Conservation (phyloP, 192 early-diverging fungal species). For the Obelidium mucronatum region DNA sequence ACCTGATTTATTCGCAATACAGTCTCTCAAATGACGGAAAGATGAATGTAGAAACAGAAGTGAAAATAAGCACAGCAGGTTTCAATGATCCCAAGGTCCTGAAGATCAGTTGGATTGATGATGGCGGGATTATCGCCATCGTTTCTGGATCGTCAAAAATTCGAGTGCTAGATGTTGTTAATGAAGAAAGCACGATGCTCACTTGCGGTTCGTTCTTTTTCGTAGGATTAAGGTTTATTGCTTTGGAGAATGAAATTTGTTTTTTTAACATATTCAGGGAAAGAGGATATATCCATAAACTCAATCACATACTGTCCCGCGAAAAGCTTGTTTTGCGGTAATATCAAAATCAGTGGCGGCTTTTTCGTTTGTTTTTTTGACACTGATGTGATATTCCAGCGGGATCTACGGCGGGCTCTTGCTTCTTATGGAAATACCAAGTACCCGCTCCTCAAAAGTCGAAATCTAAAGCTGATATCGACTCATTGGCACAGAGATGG, state of each 20-base stretch:
- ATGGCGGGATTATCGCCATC: slow-evolving; percentile 43
- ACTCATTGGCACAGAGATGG: slow-evolving; percentile 24
- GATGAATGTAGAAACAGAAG: slow-evolving; percentile 47
- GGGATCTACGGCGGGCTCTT: slow-evolving; percentile 7
- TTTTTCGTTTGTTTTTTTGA: too few species aligned
- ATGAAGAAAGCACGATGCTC: slow-evolving; percentile 55
- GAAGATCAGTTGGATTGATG: slow-evolving; percentile 43
- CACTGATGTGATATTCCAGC: background rate
- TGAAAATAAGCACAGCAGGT: slow-evolving; percentile 49
- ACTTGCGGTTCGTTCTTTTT: slow-evolving; percentile 6
- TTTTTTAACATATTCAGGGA: background rate
- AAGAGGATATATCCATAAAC: slow-evolving; percentile 12
- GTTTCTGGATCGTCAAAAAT: slow-evolving; percentile 40
- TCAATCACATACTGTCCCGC: slow-evolving; percentile 20
- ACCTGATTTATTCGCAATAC: slow-evolving; percentile 48
- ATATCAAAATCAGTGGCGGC: too few species aligned
- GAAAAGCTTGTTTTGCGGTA: slow-evolving; percentile 30
- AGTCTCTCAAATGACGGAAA: slow-evolving; percentile 52
- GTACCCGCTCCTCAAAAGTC: background rate
- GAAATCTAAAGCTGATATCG: slow-evolving; percentile 6
- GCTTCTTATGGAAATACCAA: slow-evolving; percentile 25
- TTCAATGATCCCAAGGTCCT: slow-evolving; percentile 37
- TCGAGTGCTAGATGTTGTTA: slow-evolving; percentile 53
- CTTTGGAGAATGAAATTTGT: too few species aligned
- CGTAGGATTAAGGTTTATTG: too few species aligned